Evolutionary conservation across 2,329 filamentous ascomycete species (phyloP).

Genomic region (Rhexocercosporidium sp.): DNA sequence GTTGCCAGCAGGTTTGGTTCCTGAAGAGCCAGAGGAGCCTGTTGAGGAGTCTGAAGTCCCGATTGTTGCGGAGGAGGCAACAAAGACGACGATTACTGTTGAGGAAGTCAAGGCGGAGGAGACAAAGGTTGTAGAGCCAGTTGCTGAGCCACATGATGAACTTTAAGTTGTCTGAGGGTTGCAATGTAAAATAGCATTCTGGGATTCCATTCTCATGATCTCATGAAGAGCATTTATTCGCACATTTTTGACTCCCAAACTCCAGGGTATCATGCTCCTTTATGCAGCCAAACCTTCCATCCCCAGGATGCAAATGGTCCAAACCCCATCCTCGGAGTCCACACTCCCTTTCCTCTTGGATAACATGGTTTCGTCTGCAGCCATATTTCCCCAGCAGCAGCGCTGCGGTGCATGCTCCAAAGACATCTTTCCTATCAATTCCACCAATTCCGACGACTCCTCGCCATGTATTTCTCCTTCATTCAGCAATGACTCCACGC

Average conservation of each 20-base stretch:
- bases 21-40: slow-evolving; percentile 47
- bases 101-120: slow-evolving; percentile 31
- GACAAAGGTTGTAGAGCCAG: slow-evolving; percentile 16
- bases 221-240: background rate
- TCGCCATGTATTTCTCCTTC: background rate
- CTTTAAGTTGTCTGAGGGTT: slow-evolving; percentile 17
- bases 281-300: slow-evolving; percentile 32
- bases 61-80: slow-evolving; percentile 46
- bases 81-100: slow-evolving; percentile 21
- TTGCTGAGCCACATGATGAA: slow-evolving; percentile 29
- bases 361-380: background rate
- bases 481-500: background rate
- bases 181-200: slow-evolving; percentile 4
- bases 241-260: slow-evolving; percentile 27
- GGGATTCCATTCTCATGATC: background rate
- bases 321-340: too few relatives aligned
- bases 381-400: too few relatives aligned
- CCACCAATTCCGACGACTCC: too few relatives aligned
- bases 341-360: too few relatives aligned
- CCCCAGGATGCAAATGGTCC: background rate
- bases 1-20: slow-evolving; percentile 66
- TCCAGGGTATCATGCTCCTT: slow-evolving; percentile 34
- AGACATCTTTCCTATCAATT: too few relatives aligned
- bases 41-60: slow-evolving; percentile 49
- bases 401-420: too few relatives aligned